Evolutionary conservation across 2,329 filamentous ascomycete species (phyloP).

Genomic region (Coniochaeta sp.): DNA sequence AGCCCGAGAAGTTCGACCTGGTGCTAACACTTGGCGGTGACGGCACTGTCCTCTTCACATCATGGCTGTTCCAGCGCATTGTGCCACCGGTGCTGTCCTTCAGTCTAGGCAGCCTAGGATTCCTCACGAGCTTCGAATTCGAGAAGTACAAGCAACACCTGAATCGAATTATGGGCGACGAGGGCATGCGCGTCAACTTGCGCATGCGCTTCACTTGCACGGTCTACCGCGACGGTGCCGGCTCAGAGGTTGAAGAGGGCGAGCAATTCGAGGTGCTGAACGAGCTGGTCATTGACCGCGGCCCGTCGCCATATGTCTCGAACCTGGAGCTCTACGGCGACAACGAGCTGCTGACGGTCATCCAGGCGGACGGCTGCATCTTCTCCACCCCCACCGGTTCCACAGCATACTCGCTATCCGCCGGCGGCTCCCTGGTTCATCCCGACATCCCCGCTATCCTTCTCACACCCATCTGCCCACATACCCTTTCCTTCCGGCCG

Average conservation of each 20-base stretch:
- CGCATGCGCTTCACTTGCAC: constrained; percentile 99
- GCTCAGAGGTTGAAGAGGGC: constrained; percentile 69
- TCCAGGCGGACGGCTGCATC: constrained; percentile 96
- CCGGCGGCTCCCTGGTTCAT: constrained; percentile 90
- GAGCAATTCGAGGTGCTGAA: constrained; percentile 98
- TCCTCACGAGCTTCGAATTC: constrained; percentile 83
- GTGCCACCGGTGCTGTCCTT: constrained; percentile 82
- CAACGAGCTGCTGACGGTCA: constrained; percentile 86
- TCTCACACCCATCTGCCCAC: constrained; percentile 93
- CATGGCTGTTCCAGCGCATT: constrained; percentile 86
- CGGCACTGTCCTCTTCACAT: constrained; percentile 81
- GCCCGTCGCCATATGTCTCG: constrained; percentile 93
- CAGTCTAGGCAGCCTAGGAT: constrained; percentile 78
- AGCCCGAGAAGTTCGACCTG: constrained; percentile 91
- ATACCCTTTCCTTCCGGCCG: constrained; percentile 91
- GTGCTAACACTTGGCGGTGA: constrained; percentile 84
- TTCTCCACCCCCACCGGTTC: constrained; percentile 93
- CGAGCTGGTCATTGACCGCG: constrained; percentile 95
- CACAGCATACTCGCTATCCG: constrained; percentile 93
- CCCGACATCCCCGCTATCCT: constrained; percentile 96
- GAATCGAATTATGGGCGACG: constrained; percentile 83
- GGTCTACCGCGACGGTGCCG: constrained; percentile 69
- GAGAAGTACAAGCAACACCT: constrained; percentile 81
- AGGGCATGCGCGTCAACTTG: constrained; percentile 93
- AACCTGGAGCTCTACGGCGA: constrained; percentile 96